A percentile compares a stretch with the other conserved stretches of the same genome.
Conservation (phyloP, 768 basidiomycete species). For the Tricholoma hemisulphureum region DNA sequence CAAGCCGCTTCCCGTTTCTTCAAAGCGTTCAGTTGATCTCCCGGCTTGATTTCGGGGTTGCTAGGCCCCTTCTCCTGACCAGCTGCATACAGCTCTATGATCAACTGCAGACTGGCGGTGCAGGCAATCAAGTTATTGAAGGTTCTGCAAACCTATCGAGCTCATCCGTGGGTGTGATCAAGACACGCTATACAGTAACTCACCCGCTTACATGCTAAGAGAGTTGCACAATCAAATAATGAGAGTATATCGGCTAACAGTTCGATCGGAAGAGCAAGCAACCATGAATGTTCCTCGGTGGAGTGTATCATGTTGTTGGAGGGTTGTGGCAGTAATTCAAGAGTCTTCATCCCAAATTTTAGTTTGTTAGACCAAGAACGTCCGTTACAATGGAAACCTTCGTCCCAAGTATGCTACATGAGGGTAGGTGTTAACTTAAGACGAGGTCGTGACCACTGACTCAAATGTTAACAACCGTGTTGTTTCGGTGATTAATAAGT, state of each 20-base stretch:
- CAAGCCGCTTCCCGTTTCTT: constrained; percentile 38
- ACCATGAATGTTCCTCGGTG: neutral
- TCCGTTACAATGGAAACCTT: neutral
- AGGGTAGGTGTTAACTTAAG: neutral
- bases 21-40: constrained; percentile 39
- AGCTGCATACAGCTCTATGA: constrained; percentile 44
- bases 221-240: constrained; percentile 14
- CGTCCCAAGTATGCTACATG: no score
- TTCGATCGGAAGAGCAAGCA: constrained; percentile 17
- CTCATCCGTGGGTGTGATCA: neutral
- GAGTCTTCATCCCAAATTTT: no score
- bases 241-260: constrained; percentile 13
- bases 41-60: constrained; percentile 20
- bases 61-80: constrained; percentile 41
- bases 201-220: constrained; percentile 29
- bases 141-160: constrained; percentile 31
- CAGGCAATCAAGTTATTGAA: constrained; percentile 26
- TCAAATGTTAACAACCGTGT: neutral
- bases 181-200: neutral
- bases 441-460: neutral
- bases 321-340: no score
- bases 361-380: neutral
- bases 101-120: constrained; percentile 38
- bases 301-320: neutral
- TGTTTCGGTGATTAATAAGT: neutral